phyloP scores from a whole-genome alignment of 768 basidiomycete genomes.

The Boletus subcaerulescens region DNA sequence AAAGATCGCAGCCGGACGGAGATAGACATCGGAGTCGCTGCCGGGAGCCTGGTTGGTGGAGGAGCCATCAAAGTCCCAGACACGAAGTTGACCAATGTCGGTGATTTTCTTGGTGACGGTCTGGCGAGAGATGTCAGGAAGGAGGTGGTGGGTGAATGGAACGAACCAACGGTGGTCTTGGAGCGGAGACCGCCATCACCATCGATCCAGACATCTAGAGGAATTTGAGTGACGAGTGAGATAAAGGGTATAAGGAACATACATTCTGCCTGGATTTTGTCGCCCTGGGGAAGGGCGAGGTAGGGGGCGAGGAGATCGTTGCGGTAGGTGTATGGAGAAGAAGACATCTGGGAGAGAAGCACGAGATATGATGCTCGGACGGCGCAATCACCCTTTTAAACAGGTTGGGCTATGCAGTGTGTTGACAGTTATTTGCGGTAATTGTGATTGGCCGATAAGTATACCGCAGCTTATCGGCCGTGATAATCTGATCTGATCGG shows the following conservation, averaged over 20 bases:
- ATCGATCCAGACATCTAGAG: slow-evolving; percentile 94
- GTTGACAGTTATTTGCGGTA: slow-evolving; percentile 26
- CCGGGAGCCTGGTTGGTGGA: slow-evolving; percentile 98
- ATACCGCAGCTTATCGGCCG: slow-evolving; percentile 4
- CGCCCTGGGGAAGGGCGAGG: slow-evolving; percentile 86
- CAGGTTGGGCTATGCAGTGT: slow-evolving; percentile 9
- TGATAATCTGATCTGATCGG: slow-evolving; percentile 2
- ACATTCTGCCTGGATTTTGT: slow-evolving; percentile 95
- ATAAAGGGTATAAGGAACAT: slow-evolving; percentile 21
- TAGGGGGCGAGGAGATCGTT: slow-evolving; percentile 89
- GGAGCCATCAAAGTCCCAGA: slow-evolving; percentile 99
- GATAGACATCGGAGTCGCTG: slow-evolving; percentile 94
- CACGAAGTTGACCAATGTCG: slow-evolving; percentile 86
- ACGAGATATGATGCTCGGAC: not conserved
- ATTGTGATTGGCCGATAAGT: slow-evolving; percentile 33
- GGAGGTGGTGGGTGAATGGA: not conserved
- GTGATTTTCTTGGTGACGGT: slow-evolving; percentile 85
- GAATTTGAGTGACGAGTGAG: slow-evolving; percentile 5
- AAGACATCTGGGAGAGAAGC: slow-evolving; percentile 17
- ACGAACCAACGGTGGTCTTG: slow-evolving; percentile 80
- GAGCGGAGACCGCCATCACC: slow-evolving; percentile 92
- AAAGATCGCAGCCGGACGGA: slow-evolving; percentile 96
- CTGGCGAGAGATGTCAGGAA: slow-evolving; percentile 37
- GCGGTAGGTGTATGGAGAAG: slow-evolving; percentile 46
- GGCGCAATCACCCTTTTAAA: slow-evolving; percentile 20